Evolutionary conservation across 805 yeast genomes (phyloP), one percentile per base, ranked within the genome.

Genomic region (Kodamaea kaohsiungensis): DNA sequence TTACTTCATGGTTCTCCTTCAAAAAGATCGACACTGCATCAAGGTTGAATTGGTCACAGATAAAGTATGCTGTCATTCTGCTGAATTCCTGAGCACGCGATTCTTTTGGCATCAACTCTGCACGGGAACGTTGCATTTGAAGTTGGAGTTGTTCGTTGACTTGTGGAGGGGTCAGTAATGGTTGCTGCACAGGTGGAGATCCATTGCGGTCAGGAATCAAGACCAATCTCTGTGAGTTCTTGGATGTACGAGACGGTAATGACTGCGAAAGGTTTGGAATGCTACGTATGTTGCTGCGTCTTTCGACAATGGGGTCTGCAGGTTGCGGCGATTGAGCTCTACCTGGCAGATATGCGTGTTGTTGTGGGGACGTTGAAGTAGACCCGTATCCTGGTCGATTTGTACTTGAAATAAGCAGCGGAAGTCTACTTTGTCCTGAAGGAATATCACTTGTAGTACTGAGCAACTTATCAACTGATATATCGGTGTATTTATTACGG

Each of bases 61-160:
- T 87, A 59, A 91, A 82, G 70, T 93, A 93, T 1, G 98, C 98
- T 0, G 98, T 92, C 53, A 92, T 91, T 58, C 99, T 72, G 42
- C 96, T 85, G 59, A 87, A 80, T 56, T 85, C 88, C 27, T 79
- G 83, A 7, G 84, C 83, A 46, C 89, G 66, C 30, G 75, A 73
- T 40, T 85, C 89, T 60, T 80, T 85, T 38, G 82, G 78, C 82
- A 81, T 77, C 52, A 78, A 68, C 63, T 82, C 89, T 4, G 86
- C 88, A 12, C 79, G 53, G n/a, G 78, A 72, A 16, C 80, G 55
- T 49, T 67, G 72, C n/a, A 72, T 68, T 58, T 68, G 74, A 4
- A 67, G 60, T 48, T 62, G 69, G 7, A 63, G 61, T 4, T 65
- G 65, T 15, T 22, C 42, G 16, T 50, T n/a, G 2, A 58, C 55